Percentiles rank a stretch among this genome's conserved stretches.
Evolutionary conservation across 2,329 filamentous ascomycete species (phyloP).

Genomic region (Fusarium succisae): DNA sequence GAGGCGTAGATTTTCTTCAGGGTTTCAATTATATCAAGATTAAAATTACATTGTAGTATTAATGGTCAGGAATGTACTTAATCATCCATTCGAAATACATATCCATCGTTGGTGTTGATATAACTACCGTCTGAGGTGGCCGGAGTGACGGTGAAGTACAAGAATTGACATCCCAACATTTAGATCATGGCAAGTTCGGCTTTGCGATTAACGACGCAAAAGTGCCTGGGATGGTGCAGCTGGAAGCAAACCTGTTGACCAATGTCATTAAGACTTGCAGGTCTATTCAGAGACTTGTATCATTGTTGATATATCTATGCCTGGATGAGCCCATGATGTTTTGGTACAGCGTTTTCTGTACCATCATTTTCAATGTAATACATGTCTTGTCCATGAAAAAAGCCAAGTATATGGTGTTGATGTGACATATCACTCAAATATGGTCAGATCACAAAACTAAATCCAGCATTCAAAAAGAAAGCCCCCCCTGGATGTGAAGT

Average conservation of each 20-base stretch:
- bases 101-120: not conserved
- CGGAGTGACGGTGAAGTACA: not conserved
- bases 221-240: not conserved
- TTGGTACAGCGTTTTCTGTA: not conserved
- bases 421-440: not conserved
- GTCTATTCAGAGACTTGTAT: not conserved
- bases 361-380: not conserved
- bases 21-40: fast-evolving
- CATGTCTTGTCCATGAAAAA: not conserved
- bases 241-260: not conserved
- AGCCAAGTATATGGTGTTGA: not conserved
- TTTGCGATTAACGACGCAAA: not conserved
- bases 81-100: not conserved
- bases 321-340: not conserved
- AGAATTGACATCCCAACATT: not conserved
- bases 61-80: not conserved
- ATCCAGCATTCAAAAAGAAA: not conserved
- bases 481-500: no score
- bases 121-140: not conserved
- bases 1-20: not conserved
- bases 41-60: fast-evolving
- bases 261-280: not conserved
- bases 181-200: not conserved
- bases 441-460: not conserved
- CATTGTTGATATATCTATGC: not conserved